Percentiles rank a stretch among this genome's conserved stretches.
Evolutionary conservation across 805 yeast genomes (phyloP).

Genomic region (Sugiyamaella chiloensis): DNA sequence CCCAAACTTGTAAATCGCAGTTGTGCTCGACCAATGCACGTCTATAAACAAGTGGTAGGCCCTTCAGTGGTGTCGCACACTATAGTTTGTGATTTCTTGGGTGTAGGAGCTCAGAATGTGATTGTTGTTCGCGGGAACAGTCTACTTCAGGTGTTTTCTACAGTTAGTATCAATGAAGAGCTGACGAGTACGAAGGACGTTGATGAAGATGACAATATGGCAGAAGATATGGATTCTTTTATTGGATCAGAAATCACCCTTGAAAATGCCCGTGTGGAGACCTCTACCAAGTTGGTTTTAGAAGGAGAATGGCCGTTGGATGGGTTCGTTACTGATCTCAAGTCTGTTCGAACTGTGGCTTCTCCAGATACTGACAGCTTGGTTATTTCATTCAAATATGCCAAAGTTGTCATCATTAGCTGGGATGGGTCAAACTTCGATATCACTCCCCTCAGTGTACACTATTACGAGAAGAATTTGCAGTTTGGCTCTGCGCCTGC

Average conservation of each 20-base stretch:
- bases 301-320: conserved; percentile 66
- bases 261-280: conserved; percentile 17
- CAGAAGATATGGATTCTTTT: conserved; percentile 26
- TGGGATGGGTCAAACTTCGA: conserved; percentile 59
- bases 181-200: conserved; percentile 11
- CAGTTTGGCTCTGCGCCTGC: conserved; percentile 16
- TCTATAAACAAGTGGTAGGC: conserved; percentile 69
- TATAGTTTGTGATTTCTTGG: conserved; percentile 40
- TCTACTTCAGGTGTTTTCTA: conserved; percentile 54
- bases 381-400: conserved; percentile 62
- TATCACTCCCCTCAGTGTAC: conserved; percentile 74
- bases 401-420: conserved; percentile 71
- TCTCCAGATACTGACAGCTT: conserved; percentile 57
- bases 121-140: conserved; percentile 65
- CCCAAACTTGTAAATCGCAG: background rate
- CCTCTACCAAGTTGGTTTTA: conserved; percentile 37
- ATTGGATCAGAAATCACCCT: conserved; percentile 26
- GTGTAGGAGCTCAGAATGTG: conserved; percentile 47
- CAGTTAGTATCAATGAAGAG: background rate
- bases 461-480: conserved; percentile 75
- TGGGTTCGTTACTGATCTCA: conserved; percentile 63
- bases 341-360: conserved; percentile 44
- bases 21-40: conserved; percentile 54
- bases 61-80: conserved; percentile 72
- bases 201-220: conserved; percentile 23